phyloP scores from a whole-genome alignment of 768 basidiomycete genomes.

The button mushroom (Agaricus bisporus) region DNA sequence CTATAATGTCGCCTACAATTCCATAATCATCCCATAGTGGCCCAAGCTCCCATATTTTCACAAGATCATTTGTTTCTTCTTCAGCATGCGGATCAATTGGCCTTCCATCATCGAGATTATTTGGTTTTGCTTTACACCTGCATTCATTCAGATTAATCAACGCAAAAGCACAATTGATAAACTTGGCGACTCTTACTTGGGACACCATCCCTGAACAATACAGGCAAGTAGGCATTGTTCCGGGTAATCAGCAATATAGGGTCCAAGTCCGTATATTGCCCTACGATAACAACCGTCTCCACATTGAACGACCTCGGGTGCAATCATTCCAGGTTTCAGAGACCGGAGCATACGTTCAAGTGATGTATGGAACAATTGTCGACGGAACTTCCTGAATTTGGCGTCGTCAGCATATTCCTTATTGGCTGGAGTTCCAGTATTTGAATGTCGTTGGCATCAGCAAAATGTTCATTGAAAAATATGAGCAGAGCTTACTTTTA shows the following conservation, averaged over 20 bases:
- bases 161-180: too few relatives aligned
- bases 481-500: constrained; percentile 14
- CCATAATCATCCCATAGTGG: constrained; percentile 8
- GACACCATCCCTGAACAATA: constrained; percentile 22
- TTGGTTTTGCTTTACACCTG: constrained; percentile 4
- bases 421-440: neutral
- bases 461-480: too few relatives aligned
- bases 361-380: neutral
- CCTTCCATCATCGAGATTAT: neutral
- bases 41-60: neutral
- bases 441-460: neutral
- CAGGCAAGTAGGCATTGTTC: constrained; percentile 20
- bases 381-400: neutral
- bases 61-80: neutral
- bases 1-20: neutral
- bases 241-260: constrained; percentile 25
- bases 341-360: neutral
- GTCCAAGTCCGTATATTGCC: constrained; percentile 20
- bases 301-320: constrained; percentile 16
- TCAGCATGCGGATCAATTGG: neutral
- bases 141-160: too few relatives aligned
- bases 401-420: neutral
- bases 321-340: neutral
- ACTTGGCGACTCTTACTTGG: too few relatives aligned
- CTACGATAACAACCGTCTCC: constrained; percentile 20